Evolutionary conservation across 2,329 filamentous ascomycete genomes (phyloP), one percentile per base, ranked within the genome.

Genomic region (Botrytis fragariae): DNA sequence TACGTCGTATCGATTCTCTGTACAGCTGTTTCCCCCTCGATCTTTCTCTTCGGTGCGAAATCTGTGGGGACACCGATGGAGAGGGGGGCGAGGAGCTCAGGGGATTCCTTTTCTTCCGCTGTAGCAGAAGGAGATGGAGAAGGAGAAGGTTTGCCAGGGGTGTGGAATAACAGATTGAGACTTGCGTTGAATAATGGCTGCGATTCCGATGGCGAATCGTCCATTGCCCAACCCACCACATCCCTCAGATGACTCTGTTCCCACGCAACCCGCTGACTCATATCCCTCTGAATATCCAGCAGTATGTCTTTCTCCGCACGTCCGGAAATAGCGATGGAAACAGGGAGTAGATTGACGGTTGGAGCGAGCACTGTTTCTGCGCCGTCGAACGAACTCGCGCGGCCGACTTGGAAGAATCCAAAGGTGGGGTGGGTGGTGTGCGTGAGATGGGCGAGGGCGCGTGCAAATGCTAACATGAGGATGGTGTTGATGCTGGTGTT

Each of bases 381-480:
- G 29, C 54, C 39, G 5, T 70, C 39, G 22, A 70, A 70, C 1
- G 18, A n/a, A 5, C 35, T 44, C 29, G 48, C 39, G 39, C 68
- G 35, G 5, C 68, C 68, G 3, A 59, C 68, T 59, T 70, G 68
- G 51, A 70, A 70, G 54, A 70, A 70, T 6, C 68, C 68, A 37
- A 70, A 70, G 22, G 68, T 61, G 29, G 68, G 48, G 6, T 22
- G 29, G 5, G 35, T 61, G 29, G 48, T 61, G 12, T 32, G 4
- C 4, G 68, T 70, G 3, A 35, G 29, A 4, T 25, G 37, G 22
- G 68, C 54, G 8, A 70, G 68, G 18, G 54, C 7, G 1, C 54
- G 67, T 29, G 35, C n/a, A 35, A 70, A 70, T 25, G 54, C 68
- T 4, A 61, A 14, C 48, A 70, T 45, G 16, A 70, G 39, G 29